Percentiles rank a stretch among this genome's conserved stretches.
phyloP scores from a whole-genome alignment of 345 rosid genomes.

The Populus ilicifolia region DNA sequence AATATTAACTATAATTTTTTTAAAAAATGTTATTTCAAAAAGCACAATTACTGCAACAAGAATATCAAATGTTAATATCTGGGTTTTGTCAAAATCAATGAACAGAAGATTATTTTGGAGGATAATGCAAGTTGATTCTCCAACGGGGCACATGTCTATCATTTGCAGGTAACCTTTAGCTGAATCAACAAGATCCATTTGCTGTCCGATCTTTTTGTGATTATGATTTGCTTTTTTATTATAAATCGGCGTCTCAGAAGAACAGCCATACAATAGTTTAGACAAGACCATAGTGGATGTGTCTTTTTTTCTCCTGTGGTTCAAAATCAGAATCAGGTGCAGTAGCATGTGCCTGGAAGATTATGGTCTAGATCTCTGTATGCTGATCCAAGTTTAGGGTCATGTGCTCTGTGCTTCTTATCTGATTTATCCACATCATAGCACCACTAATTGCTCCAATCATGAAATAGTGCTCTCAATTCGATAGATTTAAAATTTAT shows the following conservation, averaged over 20 bases:
- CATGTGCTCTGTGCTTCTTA: no score
- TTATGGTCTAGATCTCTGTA: background rate
- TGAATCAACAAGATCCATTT: background rate
- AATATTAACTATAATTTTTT: no score
- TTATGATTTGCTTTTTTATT: background rate
- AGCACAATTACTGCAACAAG: no score
- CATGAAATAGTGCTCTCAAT: no score
- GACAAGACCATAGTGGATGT: background rate
- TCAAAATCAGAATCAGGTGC: constrained; percentile 7
- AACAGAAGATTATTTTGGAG: constrained; percentile 23
- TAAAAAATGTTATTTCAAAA: no score
- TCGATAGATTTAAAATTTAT: no score
- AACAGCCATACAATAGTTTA: background rate
- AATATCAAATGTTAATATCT: no score
- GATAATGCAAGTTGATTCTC: constrained; percentile 17
- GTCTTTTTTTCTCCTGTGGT: background rate
- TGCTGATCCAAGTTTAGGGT: background rate
- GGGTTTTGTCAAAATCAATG: constrained; percentile 35
- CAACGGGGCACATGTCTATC: constrained; percentile 12
- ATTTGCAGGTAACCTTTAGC: constrained; percentile 14
- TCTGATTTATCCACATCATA: no score
- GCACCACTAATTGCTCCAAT: no score
- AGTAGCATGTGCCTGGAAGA: constrained; percentile 22
- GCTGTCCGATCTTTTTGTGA: background rate
- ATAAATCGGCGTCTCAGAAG: background rate